phyloP scores from a whole-genome alignment of 2,329 filamentous ascomycete species.

The Neoscytalidium dimidiatum region DNA sequence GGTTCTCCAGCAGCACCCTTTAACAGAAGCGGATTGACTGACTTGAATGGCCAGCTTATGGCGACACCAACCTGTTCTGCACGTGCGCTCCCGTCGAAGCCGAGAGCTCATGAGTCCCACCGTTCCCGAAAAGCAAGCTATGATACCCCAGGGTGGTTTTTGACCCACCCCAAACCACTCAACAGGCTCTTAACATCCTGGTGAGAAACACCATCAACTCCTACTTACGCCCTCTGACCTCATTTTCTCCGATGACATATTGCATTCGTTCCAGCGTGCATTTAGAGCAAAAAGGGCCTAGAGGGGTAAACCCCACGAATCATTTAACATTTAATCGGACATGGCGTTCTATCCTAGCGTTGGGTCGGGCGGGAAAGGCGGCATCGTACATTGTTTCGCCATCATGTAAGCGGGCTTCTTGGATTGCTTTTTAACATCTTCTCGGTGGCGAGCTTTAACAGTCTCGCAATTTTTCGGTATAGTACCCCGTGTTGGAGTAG shows the following conservation, averaged over 20 bases:
- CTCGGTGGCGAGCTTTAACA: constrained; percentile 5
- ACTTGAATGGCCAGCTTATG: constrained; percentile 63
- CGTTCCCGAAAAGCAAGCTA: not conserved
- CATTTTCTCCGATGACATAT: not conserved
- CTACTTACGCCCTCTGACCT: not conserved
- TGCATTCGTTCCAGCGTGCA: not conserved
- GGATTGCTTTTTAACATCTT: constrained; percentile 8
- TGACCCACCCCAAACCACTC: not conserved
- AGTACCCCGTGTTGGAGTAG: no score
- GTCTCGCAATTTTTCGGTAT: not conserved
- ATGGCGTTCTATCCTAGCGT: constrained; percentile 1
- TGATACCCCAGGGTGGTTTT: constrained; percentile 4
- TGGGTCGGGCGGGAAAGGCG: not conserved
- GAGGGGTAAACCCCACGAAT: not conserved
- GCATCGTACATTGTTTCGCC: not conserved
- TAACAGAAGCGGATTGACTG: constrained; percentile 20
- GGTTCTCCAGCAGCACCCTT: constrained; percentile 24
- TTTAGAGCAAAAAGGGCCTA: constrained; percentile 7
- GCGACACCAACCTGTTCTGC: constrained; percentile 92
- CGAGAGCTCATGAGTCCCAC: constrained; percentile 13
- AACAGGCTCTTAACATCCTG: constrained; percentile 8
- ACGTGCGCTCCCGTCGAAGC: constrained; percentile 81
- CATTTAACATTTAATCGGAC: constrained; percentile 4
- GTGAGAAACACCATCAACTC: not conserved
- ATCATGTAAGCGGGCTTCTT: not conserved